phyloP scores from a whole-genome alignment of 2,329 filamentous ascomycete genomes.

The Cercospora nicotianae region DNA sequence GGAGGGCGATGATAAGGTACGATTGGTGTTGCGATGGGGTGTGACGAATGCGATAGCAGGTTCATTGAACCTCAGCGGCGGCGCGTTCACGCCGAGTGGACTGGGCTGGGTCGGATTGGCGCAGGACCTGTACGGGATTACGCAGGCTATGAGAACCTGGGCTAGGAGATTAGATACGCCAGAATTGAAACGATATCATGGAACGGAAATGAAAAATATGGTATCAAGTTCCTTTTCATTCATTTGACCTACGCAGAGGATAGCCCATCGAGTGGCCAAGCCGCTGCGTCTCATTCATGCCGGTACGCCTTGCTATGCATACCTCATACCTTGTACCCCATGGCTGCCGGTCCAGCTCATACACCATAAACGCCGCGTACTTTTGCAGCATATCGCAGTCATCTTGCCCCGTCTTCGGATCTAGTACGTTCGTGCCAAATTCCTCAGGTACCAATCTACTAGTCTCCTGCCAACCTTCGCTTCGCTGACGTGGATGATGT shows the following conservation, averaged over 20 bases:
- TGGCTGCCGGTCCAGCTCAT: constrained; percentile 14
- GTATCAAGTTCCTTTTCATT: not conserved
- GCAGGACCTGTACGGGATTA: too few species aligned
- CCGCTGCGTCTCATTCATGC: constrained; percentile 13
- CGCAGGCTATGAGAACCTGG: too few species aligned
- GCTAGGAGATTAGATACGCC: not conserved
- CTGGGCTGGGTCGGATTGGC: too few species aligned
- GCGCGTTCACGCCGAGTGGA: too few species aligned
- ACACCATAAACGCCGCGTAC: constrained; percentile 19
- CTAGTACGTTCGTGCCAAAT: constrained; percentile 92
- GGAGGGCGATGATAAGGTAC: too few species aligned
- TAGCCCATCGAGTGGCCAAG: not conserved
- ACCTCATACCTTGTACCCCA: not conserved
- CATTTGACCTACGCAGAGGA: not conserved
- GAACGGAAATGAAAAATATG: not conserved
- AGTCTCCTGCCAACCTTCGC: constrained; percentile 96
- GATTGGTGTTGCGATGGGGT: too few species aligned
- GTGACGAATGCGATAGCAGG: too few species aligned
- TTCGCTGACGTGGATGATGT: constrained; percentile 97
- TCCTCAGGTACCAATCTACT: constrained; percentile 98
- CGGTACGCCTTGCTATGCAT: constrained; percentile 23
- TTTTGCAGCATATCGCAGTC: constrained; percentile 10
- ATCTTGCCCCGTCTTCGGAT: not conserved
- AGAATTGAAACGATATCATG: not conserved
- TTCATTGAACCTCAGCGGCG: too few species aligned